phyloP scores from a whole-genome alignment of 441 rosid species.

The Eruca vesicaria region DNA sequence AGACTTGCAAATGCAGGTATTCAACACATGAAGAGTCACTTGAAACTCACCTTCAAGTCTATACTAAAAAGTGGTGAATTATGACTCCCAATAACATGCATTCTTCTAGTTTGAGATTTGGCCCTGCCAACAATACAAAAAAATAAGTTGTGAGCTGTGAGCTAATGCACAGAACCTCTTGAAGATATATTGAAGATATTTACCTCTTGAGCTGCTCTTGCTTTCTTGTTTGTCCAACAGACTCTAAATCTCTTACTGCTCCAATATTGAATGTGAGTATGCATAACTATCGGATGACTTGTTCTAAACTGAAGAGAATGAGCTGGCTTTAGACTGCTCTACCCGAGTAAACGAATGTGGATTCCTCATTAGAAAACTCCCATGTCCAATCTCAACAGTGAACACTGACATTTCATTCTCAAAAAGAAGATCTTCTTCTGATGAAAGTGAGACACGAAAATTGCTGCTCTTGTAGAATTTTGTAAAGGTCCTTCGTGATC shows the following conservation, averaged over 20 bases:
- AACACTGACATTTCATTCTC: constrained; percentile 67
- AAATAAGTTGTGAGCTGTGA: background rate
- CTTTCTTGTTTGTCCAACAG: constrained; percentile 46
- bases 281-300: constrained; percentile 57
- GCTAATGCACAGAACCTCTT: background rate
- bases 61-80: constrained; percentile 65
- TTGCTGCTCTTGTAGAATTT: constrained; percentile 89
- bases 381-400: constrained; percentile 97
- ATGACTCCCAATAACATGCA: constrained; percentile 53
- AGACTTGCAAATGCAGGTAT: constrained; percentile 11
- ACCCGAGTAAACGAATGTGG: constrained; percentile 82
- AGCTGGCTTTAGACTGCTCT: constrained; percentile 96
- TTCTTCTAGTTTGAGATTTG: constrained; percentile 56
- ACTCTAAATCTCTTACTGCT: constrained; percentile 36
- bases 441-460: constrained; percentile 38
- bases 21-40: background rate
- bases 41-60: constrained; percentile 56
- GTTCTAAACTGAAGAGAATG: constrained; percentile 86
- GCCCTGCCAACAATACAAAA: constrained; percentile 48
- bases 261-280: constrained; percentile 53
- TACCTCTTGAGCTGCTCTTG: too few relatives aligned
- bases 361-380: too few relatives aligned
- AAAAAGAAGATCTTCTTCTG: constrained; percentile 84
- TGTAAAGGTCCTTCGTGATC: constrained; percentile 80
- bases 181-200: too few relatives aligned